These are phyloP conservation scores for Polychaeton citri DNA, from an alignment of 2,329 filamentous ascomycete species.

Conservation along the genomic window DNA sequence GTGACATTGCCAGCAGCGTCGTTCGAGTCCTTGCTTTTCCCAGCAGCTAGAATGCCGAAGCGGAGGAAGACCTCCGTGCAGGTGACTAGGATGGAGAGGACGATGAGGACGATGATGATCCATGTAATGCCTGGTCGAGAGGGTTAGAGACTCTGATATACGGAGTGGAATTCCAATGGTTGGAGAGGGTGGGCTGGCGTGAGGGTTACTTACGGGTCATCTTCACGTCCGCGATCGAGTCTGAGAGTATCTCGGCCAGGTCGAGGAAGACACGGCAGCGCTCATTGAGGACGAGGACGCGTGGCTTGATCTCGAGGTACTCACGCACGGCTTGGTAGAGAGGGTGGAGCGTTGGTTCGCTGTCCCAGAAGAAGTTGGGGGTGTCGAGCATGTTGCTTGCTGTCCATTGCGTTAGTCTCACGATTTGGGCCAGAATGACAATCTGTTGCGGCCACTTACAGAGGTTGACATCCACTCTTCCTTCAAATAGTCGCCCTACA, in stretches of 20 bases:
- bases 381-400: slow-evolving; percentile 93
- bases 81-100: slow-evolving; percentile 82
- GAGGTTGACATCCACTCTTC: slow-evolving; percentile 89
- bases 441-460: slow-evolving; percentile 50
- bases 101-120: slow-evolving; percentile 92
- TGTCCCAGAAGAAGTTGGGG: slow-evolving; percentile 97
- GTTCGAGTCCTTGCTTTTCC: slow-evolving; percentile 2
- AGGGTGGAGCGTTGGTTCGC: slow-evolving; percentile 85
- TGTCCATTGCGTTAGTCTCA: slow-evolving; percentile 24
- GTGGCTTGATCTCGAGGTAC: slow-evolving; percentile 92
- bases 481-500: slow-evolving; percentile 80
- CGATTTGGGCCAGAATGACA: slow-evolving; percentile 3
- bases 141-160: not conserved
- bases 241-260: slow-evolving; percentile 84
- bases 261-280: slow-evolving; percentile 93
- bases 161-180: not conserved
- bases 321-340: slow-evolving; percentile 90
- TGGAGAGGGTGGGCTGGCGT: slow-evolving; percentile 16
- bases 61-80: slow-evolving; percentile 77
- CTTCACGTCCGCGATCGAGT: slow-evolving; percentile 84
- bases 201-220: slow-evolving; percentile 68
- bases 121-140: slow-evolving; percentile 58
- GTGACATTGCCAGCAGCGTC: not conserved
- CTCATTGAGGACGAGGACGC: slow-evolving; percentile 94
- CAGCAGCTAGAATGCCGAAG: slow-evolving; percentile 54